Conservation (phyloP, 306 rosid genomes). For the Heteromeles arbutifolia region DNA sequence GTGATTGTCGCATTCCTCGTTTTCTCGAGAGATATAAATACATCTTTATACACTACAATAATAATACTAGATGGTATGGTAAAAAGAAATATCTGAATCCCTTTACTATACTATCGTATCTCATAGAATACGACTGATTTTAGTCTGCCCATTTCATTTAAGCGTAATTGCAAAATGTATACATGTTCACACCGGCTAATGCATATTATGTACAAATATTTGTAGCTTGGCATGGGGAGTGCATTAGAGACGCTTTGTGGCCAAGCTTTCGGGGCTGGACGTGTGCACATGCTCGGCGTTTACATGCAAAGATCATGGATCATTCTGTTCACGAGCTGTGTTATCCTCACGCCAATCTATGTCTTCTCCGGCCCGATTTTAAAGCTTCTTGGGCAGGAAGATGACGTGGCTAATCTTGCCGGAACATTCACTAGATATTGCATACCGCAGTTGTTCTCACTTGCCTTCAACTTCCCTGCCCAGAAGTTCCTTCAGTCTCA, state of each 20-base stretch:
- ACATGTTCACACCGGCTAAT: not conserved
- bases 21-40: no score
- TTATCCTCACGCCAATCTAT: slow-evolving; percentile 59
- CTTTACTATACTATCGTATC: no score
- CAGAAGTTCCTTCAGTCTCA: slow-evolving; percentile 88
- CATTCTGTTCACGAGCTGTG: slow-evolving; percentile 40
- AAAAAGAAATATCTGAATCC: no score
- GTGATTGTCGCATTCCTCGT: not conserved
- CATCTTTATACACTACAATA: no score
- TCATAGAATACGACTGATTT: no score
- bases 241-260: slow-evolving; percentile 90
- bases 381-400: slow-evolving; percentile 62
- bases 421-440: slow-evolving; percentile 43
- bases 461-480: slow-evolving; percentile 63
- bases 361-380: slow-evolving; percentile 60
- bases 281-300: slow-evolving; percentile 61
- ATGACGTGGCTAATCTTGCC: slow-evolving; percentile 64
- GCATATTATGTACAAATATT: not conserved
- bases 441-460: slow-evolving; percentile 70
- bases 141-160: no score
- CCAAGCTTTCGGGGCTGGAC: slow-evolving; percentile 94
- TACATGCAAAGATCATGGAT: slow-evolving; percentile 91
- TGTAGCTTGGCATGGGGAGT: slow-evolving; percentile 81
- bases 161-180: not conserved
- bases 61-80: no score